Evolutionary conservation across 108 stramenopile species (phyloP).

Genomic region (Parietichytrium sp.): DNA sequence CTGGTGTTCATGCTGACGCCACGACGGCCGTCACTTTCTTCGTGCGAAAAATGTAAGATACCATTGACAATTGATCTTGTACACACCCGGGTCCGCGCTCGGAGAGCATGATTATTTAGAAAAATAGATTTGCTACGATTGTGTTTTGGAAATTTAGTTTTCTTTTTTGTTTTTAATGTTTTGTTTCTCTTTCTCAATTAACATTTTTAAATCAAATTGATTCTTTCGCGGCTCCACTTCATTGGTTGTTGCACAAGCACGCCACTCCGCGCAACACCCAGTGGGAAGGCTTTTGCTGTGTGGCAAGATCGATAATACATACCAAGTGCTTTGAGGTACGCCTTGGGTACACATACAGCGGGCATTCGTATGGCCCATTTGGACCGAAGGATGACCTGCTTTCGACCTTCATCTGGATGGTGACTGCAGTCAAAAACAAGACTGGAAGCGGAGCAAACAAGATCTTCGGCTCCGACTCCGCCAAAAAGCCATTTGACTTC

Average conservation of each 20-base stretch:
- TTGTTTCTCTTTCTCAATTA: not conserved
- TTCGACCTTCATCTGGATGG: slow-evolving; percentile 55
- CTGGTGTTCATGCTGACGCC: too few relatives aligned
- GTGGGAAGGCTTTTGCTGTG: slow-evolving; percentile 65
- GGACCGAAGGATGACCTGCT: slow-evolving; percentile 62
- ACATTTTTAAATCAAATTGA: not conserved
- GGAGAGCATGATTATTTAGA: too few relatives aligned
- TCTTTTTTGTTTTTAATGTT: not conserved
- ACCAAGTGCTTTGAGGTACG: slow-evolving; percentile 78
- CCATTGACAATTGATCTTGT: too few relatives aligned
- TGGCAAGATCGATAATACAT: slow-evolving; percentile 67
- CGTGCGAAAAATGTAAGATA: too few relatives aligned
- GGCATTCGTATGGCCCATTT: slow-evolving; percentile 72
- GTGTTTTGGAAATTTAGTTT: not conserved
- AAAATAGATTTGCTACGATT: too few relatives aligned
- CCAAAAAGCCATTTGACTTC: slow-evolving; percentile 47
- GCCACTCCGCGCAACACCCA: slow-evolving; percentile 76
- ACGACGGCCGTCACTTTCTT: too few relatives aligned
- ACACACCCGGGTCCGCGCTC: too few relatives aligned
- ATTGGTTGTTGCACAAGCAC: slow-evolving; percentile 65
- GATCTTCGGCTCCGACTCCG: slow-evolving; percentile 74
- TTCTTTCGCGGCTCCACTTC: not conserved
- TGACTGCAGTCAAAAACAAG: slow-evolving; percentile 70
- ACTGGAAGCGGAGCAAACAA: slow-evolving; percentile 75
- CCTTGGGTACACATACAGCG: slow-evolving; percentile 78